A percentile compares a stretch with the other conserved stretches of the same genome.
These are phyloP conservation scores for Saccharomyces hybrid DNA, from an alignment of 1,139 yeast species.

Conservation along the genomic window DNA sequence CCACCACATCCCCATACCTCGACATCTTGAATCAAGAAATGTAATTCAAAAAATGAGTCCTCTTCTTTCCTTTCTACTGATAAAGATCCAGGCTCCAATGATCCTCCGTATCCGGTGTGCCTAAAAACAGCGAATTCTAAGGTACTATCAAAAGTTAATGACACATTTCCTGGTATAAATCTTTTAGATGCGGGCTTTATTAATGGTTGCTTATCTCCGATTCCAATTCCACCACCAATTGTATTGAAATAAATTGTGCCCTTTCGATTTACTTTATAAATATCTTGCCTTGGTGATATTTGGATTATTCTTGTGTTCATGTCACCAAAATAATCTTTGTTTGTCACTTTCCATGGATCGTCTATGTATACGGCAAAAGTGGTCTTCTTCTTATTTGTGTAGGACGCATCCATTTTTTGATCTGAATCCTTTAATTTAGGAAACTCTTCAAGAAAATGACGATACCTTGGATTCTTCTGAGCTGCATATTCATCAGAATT, in stretches of 20 bases:
- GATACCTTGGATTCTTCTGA: conserved; percentile 42
- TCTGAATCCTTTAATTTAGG: conserved; percentile 42
- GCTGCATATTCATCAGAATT: conserved; percentile 33
- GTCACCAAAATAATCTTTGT: conserved; percentile 68
- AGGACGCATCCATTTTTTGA: conserved; percentile 19
- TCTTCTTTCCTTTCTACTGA: conserved; percentile 18
- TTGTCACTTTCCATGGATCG: conserved; percentile 72
- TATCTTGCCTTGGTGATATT: conserved; percentile 57
- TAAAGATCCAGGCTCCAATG: conserved; percentile 34
- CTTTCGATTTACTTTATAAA: conserved; percentile 37
- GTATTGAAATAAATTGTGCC: conserved; percentile 54
- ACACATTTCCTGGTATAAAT: conserved; percentile 58
- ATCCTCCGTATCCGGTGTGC: conserved; percentile 51
- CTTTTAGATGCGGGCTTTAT: conserved; percentile 40
- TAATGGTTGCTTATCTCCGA: conserved; percentile 62
- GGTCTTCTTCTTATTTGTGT: conserved; percentile 35
- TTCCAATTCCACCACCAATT: conserved; percentile 70
- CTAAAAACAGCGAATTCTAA: conserved; percentile 78
- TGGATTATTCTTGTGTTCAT: conserved; percentile 49
- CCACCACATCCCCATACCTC: conserved; percentile 94
- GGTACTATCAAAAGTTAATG: conserved; percentile 68
- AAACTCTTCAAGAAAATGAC: conserved; percentile 43
- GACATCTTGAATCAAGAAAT: conserved; percentile 63
- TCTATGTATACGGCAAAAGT: conserved; percentile 56
- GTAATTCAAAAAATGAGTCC: conserved; percentile 47